These are phyloP conservation scores for Trichaptum fuscoviolaceum DNA, from an alignment of 768 basidiomycete genomes.

Conservation along the genomic window DNA sequence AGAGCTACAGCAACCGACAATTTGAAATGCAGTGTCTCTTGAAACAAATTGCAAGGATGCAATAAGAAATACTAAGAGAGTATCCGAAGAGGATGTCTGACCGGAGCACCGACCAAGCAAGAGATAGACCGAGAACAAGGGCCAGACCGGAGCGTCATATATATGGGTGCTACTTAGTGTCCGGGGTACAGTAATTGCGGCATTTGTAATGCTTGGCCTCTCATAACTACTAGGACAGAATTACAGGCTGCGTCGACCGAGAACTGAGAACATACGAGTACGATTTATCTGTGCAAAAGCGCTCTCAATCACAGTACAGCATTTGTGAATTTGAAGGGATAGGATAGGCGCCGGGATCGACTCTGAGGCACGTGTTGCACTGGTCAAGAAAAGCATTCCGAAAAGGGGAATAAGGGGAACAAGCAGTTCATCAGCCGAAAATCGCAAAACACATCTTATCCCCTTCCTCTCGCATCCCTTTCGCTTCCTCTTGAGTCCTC, in stretches of 20 bases:
- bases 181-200: background rate
- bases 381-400: background rate
- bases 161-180: background rate
- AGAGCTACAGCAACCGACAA: background rate
- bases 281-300: background rate
- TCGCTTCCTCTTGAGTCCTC: background rate
- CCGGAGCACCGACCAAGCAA: too few species aligned
- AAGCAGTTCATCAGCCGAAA: constrained; percentile 1
- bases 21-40: too few species aligned
- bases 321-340: background rate
- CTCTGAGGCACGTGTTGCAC: background rate
- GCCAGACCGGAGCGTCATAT: background rate
- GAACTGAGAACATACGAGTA: background rate
- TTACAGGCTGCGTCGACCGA: too few species aligned
- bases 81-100: too few species aligned
- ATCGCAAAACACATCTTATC: background rate
- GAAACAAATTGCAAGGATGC: too few species aligned
- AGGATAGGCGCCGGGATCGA: background rate
- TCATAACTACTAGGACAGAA: too few species aligned
- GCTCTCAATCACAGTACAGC: too few species aligned
- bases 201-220: background rate
- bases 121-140: background rate
- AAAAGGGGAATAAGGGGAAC: background rate
- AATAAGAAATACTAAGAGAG: too few species aligned
- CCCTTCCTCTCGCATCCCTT: background rate